Evolutionary conservation across 306 rosid species (phyloP).

Genomic region (Vicia sativa): DNA sequence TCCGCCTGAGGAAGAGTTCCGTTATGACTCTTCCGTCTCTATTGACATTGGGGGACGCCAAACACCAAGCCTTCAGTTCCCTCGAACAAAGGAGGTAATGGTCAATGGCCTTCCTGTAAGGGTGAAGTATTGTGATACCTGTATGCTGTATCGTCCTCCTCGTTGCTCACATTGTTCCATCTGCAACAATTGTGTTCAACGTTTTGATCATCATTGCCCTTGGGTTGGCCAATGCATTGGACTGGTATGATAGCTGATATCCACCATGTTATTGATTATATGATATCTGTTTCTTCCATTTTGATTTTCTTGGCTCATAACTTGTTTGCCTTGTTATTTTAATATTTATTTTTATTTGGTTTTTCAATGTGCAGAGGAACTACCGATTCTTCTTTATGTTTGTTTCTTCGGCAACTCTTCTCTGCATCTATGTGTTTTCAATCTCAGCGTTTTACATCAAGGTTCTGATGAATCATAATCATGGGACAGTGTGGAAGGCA

Average conservation of each 20-base stretch:
- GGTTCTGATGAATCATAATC: constrained; percentile 67
- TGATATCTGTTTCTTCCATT: constrained; percentile 14
- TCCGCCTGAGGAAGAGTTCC: constrained; percentile 91
- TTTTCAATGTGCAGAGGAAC: constrained; percentile 71
- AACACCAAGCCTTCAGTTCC: constrained; percentile 82
- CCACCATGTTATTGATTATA: background rate
- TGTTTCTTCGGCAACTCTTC: constrained; percentile 87
- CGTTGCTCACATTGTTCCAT: constrained; percentile 98
- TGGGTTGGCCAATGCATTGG: constrained; percentile 99
- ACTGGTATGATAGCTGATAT: constrained; percentile 57
- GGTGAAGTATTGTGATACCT: constrained; percentile 92
- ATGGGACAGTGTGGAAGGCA: constrained; percentile 85
- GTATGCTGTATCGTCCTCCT: constrained; percentile 98
- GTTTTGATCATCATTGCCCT: constrained; percentile 98
- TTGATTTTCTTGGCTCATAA: constrained; percentile 32
- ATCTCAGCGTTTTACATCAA: constrained; percentile 84
- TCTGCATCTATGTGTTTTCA: constrained; percentile 82
- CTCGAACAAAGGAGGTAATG: constrained; percentile 72
- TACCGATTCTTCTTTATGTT: constrained; percentile 89
- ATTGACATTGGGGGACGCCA: constrained; percentile 70
- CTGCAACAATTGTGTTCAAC: constrained; percentile 96
- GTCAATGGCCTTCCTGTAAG: constrained; percentile 75
- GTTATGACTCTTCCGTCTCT: constrained; percentile 61
- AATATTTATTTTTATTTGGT: constrained; percentile 30
- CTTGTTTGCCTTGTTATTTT: constrained; percentile 31